These are phyloP conservation scores for Cladosporium sp. DNA, from an alignment of 2,329 filamentous ascomycete species.

Conservation along the genomic window DNA sequence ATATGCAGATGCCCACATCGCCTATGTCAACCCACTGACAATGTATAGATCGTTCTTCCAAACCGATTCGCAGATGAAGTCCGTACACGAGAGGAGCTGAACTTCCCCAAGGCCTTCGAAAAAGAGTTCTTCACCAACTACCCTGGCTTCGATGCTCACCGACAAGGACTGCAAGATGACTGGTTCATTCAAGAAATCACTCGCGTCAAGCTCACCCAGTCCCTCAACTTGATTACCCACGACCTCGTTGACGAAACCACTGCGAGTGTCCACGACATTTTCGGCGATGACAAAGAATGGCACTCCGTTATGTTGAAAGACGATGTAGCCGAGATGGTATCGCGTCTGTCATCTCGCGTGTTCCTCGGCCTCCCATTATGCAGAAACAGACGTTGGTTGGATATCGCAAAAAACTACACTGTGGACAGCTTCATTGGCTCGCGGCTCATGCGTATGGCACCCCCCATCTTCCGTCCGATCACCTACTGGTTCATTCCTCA, in stretches of 20 bases:
- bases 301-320: constrained; percentile 18
- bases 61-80: constrained; percentile 20
- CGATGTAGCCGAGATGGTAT: constrained; percentile 32
- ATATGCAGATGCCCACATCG: not conserved
- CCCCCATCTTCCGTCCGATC: constrained; percentile 32
- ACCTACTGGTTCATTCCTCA: constrained; percentile 34
- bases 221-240: constrained; percentile 21
- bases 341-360: constrained; percentile 38
- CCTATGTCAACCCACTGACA: not conserved
- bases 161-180: constrained; percentile 13
- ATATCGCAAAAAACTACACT: constrained; percentile 32
- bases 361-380: constrained; percentile 37
- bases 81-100: constrained; percentile 16
- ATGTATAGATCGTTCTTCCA: constrained; percentile 17
- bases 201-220: constrained; percentile 23
- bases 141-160: constrained; percentile 16
- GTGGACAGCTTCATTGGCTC: constrained; percentile 33
- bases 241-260: constrained; percentile 25
- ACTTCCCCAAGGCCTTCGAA: constrained; percentile 18
- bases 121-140: constrained; percentile 17
- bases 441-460: constrained; percentile 32
- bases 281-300: constrained; percentile 21
- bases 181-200: constrained; percentile 20
- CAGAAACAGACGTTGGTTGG: constrained; percentile 38
- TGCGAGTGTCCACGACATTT: constrained; percentile 17